Evolutionary conservation across 1,284 basidiomycete genomes (phyloP), one percentile per base, ranked within the genome.

Genomic region (Entoloma clypeatum): DNA sequence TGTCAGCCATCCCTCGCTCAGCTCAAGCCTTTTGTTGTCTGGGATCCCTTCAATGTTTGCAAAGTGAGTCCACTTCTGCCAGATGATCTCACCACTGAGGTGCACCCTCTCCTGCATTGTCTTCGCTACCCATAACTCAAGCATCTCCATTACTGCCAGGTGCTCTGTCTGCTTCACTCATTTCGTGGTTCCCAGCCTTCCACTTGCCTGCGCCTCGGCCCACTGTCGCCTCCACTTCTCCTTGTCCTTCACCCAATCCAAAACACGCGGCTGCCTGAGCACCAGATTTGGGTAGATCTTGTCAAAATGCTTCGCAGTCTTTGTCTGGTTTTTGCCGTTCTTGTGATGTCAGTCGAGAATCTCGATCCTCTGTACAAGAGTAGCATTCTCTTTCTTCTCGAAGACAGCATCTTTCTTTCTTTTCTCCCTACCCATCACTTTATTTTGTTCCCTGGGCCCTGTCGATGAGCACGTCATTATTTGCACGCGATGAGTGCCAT

Each of bases 261-360:
- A 54, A 1, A 57, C 35, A 3, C 47, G 25, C 4, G 45, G 50
- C 37, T 59, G 52, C 16, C 50, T 58, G 9, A 58, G n/a, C 17
- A 31, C 23, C 7, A 61, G 49, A 29, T 58, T 52, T 0, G 48
- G 55, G 44, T 59, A 60, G 25, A 41, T 51, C 19, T 24, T 9
- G 19, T 43, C 32, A 27, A 53, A 60, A 14, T 60, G 51, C 10
- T 35, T 13, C 8, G 53, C 59, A 2, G 57, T 58, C 14, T 45
- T 44, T 3, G 26, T 43, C 44, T 60, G 58, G 37, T 48, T 56
- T 23, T 43, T 40, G 7, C 47, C 42, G 39, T 58, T 39, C 2
- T 24, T 29, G 23, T 60, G 48, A 39, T 56, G 47, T 55, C 54
- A 61, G 25, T 62, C 48, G 4, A 61, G 48, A 40, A 60, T 54